Percentiles rank a stretch among this genome's conserved stretches.
These are phyloP conservation scores for Aurinia saxatilis DNA, from an alignment of 345 rosid genomes.

Conservation along the genomic window DNA sequence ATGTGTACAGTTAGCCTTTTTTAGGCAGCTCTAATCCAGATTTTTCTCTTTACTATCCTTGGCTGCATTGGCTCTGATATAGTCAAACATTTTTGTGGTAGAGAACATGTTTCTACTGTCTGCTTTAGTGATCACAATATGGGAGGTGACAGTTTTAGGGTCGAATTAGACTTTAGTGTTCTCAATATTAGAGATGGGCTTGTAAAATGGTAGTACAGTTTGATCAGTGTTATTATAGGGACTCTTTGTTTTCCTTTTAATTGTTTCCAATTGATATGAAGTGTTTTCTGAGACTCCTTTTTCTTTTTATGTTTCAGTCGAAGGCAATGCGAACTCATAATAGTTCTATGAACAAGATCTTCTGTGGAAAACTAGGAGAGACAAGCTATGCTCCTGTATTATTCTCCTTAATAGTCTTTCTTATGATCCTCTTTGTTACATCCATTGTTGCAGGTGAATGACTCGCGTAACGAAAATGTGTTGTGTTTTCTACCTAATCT, in stretches of 20 bases:
- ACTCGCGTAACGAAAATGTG: neutral
- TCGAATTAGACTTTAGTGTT: neutral
- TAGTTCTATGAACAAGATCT: constrained; percentile 40
- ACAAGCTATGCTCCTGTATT: constrained; percentile 74
- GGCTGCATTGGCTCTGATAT: neutral
- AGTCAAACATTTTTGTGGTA: neutral
- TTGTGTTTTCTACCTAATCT: neutral
- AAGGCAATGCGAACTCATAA: constrained; percentile 42
- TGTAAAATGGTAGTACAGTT: neutral
- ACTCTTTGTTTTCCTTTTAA: neutral
- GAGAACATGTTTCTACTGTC: neutral
- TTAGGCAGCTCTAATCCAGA: neutral
- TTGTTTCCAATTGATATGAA: neutral
- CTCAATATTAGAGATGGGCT: neutral
- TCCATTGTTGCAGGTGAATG: constrained; percentile 62
- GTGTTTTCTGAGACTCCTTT: neutral
- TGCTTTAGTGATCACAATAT: constrained; percentile 5
- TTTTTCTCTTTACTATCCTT: neutral
- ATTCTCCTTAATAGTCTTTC: constrained; percentile 39
- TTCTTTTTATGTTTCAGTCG: constrained; percentile 38
- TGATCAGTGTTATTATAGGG: neutral
- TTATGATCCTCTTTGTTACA: constrained; percentile 57
- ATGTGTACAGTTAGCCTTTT: neutral
- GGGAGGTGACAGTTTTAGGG: neutral
- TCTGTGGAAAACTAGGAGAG: constrained; percentile 43